phyloP scores from a whole-genome alignment of 345 rosid genomes.

The Eucalyptus erythrocorys region DNA sequence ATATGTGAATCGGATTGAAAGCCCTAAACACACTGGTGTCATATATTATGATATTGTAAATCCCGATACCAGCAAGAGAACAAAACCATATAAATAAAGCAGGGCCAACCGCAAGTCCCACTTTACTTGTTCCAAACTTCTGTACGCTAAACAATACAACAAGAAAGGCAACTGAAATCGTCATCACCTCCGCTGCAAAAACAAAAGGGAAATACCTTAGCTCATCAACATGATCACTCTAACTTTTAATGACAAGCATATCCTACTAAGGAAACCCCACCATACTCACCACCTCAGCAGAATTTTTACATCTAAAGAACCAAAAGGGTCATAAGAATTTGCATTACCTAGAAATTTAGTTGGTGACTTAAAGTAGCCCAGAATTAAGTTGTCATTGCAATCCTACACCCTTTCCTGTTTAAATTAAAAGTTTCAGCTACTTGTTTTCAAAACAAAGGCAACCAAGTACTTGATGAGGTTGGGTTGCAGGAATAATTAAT shows the following conservation, averaged over 20 bases:
- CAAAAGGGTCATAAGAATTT: neutral
- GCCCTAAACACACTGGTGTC: slow-evolving; percentile 72
- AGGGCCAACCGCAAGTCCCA: slow-evolving; percentile 90
- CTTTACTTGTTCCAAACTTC: slow-evolving; percentile 98
- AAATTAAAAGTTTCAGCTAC: neutral
- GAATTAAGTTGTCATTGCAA: neutral
- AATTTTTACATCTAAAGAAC: neutral
- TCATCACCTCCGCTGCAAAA: slow-evolving; percentile 82
- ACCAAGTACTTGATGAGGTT: neutral
- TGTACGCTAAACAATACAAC: slow-evolving; percentile 92
- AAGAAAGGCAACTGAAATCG: slow-evolving; percentile 87
- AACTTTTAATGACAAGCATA: neutral
- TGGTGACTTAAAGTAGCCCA: neutral
- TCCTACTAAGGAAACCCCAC: neutral
- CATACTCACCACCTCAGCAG: neutral
- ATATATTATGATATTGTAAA: slow-evolving; percentile 73
- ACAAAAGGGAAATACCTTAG: slow-evolving; percentile 3
- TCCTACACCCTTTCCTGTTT: neutral
- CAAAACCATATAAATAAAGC: slow-evolving; percentile 97
- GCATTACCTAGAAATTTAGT: neutral
- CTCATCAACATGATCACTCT: slow-evolving; percentile 1
- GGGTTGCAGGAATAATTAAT: neutral
- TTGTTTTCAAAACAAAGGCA: neutral
- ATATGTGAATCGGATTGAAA: slow-evolving; percentile 85
- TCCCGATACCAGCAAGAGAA: slow-evolving; percentile 84